phyloP scores from a whole-genome alignment of 495 filamentous ascomycete species.

The Tuber melanosporum region DNA sequence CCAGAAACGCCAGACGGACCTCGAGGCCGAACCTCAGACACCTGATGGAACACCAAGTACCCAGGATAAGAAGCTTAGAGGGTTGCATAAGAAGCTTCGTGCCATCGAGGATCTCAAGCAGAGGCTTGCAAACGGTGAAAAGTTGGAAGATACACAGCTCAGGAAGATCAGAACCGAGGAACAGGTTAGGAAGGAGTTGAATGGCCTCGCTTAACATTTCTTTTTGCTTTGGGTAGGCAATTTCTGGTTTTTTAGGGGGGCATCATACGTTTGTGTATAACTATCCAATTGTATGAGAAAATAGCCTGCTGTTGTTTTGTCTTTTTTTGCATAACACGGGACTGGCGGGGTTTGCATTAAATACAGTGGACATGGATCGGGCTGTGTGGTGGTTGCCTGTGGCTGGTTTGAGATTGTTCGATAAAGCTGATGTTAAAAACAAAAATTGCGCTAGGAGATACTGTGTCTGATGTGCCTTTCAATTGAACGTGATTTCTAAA shows the following conservation, averaged over 20 bases:
- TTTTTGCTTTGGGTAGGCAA: neutral
- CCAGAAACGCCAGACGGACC: conserved; percentile 28
- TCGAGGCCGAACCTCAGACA: conserved; percentile 17
- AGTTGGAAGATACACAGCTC: conserved; percentile 94
- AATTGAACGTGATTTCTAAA: neutral
- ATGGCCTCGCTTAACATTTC: conserved; percentile 41
- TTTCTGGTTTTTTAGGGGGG: neutral
- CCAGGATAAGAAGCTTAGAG: conserved; percentile 71
- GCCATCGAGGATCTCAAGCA: conserved; percentile 98
- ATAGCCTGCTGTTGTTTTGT: conserved; percentile 2
- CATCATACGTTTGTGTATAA: conserved; percentile 1
- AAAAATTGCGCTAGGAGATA: neutral
- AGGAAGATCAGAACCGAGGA: conserved; percentile 94
- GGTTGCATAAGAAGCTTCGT: conserved; percentile 89
- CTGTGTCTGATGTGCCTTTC: neutral
- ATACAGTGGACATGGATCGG: neutral
- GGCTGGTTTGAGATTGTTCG: neutral
- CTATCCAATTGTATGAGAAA: conserved; percentile 1
- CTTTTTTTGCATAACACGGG: conserved; percentile 2
- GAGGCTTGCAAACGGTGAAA: conserved; percentile 87
- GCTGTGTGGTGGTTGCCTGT: neutral
- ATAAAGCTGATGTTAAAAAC: neutral
- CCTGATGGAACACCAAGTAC: conserved; percentile 26
- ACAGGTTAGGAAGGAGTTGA: conserved; percentile 71
- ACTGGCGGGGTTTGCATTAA: neutral